Evolutionary conservation across 345 rosid genomes (phyloP).

Genomic region (Eutrema yunnanense): DNA sequence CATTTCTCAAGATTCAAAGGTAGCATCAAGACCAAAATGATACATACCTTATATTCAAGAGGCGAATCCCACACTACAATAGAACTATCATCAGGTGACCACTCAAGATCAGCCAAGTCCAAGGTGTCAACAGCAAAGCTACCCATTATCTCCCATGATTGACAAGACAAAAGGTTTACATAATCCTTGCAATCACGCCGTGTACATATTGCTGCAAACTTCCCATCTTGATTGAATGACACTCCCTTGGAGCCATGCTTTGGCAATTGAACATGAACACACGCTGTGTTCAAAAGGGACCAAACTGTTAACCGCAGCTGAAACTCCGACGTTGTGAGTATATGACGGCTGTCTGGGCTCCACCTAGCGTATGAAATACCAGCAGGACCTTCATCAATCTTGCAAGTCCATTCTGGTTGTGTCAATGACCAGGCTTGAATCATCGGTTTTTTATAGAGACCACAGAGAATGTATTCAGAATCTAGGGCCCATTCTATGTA

Average conservation of each 20-base stretch:
- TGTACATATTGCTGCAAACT: conserved; percentile 81
- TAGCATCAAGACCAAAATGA: not conserved
- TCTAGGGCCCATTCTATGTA: conserved; percentile 96
- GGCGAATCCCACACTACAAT: conserved; percentile 86
- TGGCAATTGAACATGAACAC: conserved; percentile 96
- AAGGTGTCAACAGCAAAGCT: conserved; percentile 73
- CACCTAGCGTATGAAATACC: conserved; percentile 96
- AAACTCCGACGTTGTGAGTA: conserved; percentile 87
- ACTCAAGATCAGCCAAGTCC: conserved; percentile 90
- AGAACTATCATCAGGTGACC: conserved; percentile 94
- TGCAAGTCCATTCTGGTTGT: conserved; percentile 97
- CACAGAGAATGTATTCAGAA: conserved; percentile 92
- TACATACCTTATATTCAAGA: conserved; percentile 74
- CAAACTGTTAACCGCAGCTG: conserved; percentile 87
- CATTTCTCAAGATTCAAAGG: not conserved
- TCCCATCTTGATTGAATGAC: conserved; percentile 80
- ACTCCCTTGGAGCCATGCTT: conserved; percentile 90
- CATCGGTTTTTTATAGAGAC: conserved; percentile 82
- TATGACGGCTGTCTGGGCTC: conserved; percentile 98
- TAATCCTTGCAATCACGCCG: conserved; percentile 95
- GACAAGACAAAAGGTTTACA: conserved; percentile 78
- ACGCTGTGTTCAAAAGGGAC: conserved; percentile 89
- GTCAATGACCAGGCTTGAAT: conserved; percentile 91
- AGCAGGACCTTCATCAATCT: conserved; percentile 96
- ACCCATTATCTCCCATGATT: conserved; percentile 97